These are phyloP conservation scores for Saccharomycopsis babjevae DNA, from an alignment of 805 yeast genomes.

Conservation along the genomic window DNA sequence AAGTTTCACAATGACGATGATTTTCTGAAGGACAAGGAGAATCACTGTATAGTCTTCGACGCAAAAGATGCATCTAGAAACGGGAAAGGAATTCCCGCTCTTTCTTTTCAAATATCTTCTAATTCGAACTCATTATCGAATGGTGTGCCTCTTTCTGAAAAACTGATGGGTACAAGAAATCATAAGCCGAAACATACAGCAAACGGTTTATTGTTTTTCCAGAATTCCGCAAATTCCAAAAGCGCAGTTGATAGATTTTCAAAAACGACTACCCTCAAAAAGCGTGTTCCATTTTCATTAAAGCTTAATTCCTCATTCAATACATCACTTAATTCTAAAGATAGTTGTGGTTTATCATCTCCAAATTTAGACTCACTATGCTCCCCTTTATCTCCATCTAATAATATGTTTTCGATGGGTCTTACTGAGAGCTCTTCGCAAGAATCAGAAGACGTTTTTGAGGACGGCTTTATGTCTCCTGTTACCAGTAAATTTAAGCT, in stretches of 20 bases:
- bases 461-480: constrained; percentile 1
- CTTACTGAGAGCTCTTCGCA: neutral
- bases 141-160: neutral
- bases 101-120: too few species aligned
- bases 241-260: neutral
- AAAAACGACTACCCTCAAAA: neutral
- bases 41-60: too few species aligned
- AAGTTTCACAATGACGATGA: too few species aligned
- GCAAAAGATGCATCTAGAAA: too few species aligned
- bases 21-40: too few species aligned
- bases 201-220: neutral
- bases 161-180: neutral
- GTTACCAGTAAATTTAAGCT: constrained; percentile 1
- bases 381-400: neutral
- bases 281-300: neutral
- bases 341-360: neutral
- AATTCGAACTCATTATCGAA: neutral
- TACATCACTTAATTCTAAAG: neutral
- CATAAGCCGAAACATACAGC: neutral
- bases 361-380: neutral
- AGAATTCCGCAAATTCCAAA: neutral
- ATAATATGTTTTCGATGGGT: neutral
- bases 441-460: neutral
- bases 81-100: too few species aligned
- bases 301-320: neutral